These are phyloP conservation scores for Naganishia antarctica DNA, from an alignment of 768 basidiomycete species.

Conservation along the genomic window DNA sequence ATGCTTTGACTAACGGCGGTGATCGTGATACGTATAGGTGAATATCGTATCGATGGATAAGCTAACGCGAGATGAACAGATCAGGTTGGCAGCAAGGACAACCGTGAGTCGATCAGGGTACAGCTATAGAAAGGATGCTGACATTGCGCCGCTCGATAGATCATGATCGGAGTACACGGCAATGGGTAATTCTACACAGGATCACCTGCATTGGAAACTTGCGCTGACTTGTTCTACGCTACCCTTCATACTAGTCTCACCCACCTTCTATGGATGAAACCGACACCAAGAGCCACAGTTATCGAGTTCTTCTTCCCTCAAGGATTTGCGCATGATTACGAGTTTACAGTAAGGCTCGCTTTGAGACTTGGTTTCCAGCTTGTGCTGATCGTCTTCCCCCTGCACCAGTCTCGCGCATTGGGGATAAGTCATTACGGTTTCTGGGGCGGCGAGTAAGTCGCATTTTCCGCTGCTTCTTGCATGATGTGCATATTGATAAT, in stretches of 20 bases:
- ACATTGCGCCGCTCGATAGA: constrained; percentile 11
- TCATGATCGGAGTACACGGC: constrained; percentile 50
- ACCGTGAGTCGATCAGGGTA: constrained; percentile 58
- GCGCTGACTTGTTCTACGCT: too few species aligned
- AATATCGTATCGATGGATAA: constrained; percentile 82
- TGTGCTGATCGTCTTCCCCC: not conserved
- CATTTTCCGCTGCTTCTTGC: constrained; percentile 48
- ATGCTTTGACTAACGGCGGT: too few species aligned
- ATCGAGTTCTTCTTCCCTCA: constrained; percentile 77
- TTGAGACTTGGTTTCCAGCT: too few species aligned
- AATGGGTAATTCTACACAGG: constrained; percentile 35
- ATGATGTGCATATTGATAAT: constrained; percentile 31
- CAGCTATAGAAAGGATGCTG: too few species aligned
- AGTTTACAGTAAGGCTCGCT: constrained; percentile 59
- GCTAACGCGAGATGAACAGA: constrained; percentile 71
- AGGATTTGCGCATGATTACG: constrained; percentile 80
- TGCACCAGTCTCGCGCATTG: constrained; percentile 58
- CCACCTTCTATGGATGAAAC: constrained; percentile 78
- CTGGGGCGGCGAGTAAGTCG: constrained; percentile 59
- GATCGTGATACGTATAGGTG: constrained; percentile 50
- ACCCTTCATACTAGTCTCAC: constrained; percentile 55
- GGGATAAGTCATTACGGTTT: constrained; percentile 78
- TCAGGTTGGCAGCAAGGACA: constrained; percentile 72
- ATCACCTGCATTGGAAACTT: not conserved
- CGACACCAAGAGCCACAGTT: constrained; percentile 67